Base-by-base conservation (phyloP, 768 basidiomycete species). In the Mrakia hoshinonis region DNA sequence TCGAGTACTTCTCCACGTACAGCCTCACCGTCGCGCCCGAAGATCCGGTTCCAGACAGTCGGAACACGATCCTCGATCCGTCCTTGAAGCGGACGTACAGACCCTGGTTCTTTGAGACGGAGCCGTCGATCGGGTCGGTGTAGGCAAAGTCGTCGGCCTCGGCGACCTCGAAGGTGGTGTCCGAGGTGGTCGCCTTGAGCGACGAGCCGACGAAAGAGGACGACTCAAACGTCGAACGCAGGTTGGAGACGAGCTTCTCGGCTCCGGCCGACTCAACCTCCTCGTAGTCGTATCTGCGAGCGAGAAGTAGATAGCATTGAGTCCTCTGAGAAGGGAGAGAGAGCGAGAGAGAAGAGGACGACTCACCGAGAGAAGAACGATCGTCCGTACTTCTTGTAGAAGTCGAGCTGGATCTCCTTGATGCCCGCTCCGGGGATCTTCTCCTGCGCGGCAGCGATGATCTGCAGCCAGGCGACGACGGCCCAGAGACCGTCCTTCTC, bases 401-500 rank as follows among this genome's bases (percentile, higher is more conserved):
- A 92, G 77, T 85, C 85, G 75, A 86, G 83, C 26, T 95, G 85
- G 73, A 99, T 82, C 77, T 97, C 93, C 73, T 92, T 94, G 81
- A 99, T 96, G 13, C 91, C 90, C 64, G 89, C 82, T 34, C 91
- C 82, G 79, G 90, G 85, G 77, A 86, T 87, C 26, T 87, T 83
- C 81, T 94, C 90, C 70, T 89, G 91, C 39, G 92, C 93, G 29
- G 90, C 92, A 22, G 84, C 84, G 77, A 98, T 83, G 80, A 99
- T 97, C 79, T 96, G 95, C 73, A 99, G 81, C 96, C 96, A 99
- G 1, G 96, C 95, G 55, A 97, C 83, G 74, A 99, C 84, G 62
- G 96, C 96, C 96, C 96, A 99, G 60, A 99, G 82, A 74, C 96
- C 96, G 76, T 99, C 96, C 84, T 99, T 99, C 83, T 99, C 96